Conservation (phyloP, 106 monocot species). For the Alisma plantagoaquatica region DNA sequence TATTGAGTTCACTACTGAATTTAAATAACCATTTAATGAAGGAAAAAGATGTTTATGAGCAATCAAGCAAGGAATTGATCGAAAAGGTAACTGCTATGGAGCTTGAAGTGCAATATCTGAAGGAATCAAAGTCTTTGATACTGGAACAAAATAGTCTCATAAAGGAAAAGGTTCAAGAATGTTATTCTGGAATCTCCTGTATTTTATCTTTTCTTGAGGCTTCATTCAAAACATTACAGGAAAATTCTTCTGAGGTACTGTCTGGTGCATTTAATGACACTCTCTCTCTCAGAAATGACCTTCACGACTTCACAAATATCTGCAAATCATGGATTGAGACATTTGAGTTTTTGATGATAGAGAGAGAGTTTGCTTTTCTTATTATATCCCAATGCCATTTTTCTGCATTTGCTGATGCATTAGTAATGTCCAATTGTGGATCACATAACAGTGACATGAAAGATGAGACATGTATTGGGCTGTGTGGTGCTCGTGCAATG, state of each 20-base stretch:
- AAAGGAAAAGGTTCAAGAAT: constrained; percentile 10
- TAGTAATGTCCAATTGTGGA: too few relatives aligned
- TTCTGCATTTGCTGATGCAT: too few relatives aligned
- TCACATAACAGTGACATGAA: too few relatives aligned
- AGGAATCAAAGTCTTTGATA: constrained; percentile 8
- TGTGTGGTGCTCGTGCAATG: too few relatives aligned
- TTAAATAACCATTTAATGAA: constrained; percentile 36
- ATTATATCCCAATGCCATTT: constrained; percentile 7
- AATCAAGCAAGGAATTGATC: constrained; percentile 18
- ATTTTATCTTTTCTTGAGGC: constrained; percentile 17
- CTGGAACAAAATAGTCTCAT: constrained; percentile 9
- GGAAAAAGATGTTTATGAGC: constrained; percentile 35
- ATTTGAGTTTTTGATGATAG: constrained; percentile 15
- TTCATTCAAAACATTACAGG: too few relatives aligned
- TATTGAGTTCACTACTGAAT: constrained; percentile 38
- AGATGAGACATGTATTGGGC: too few relatives aligned
- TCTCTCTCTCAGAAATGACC: constrained; percentile 16
- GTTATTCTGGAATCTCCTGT: constrained; percentile 11
- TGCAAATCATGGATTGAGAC: constrained; percentile 28
- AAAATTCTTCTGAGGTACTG: constrained; percentile 17
- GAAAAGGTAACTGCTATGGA: constrained; percentile 13
- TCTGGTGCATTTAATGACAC: constrained; percentile 19
- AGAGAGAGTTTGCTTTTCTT: constrained; percentile 15
- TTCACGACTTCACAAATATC: constrained; percentile 13
- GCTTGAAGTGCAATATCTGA: constrained; percentile 19